Percentiles rank a stretch among this genome's conserved stretches.
phyloP scores from a whole-genome alignment of 192 early-diverging fungal species.

The Coemansia sp. region DNA sequence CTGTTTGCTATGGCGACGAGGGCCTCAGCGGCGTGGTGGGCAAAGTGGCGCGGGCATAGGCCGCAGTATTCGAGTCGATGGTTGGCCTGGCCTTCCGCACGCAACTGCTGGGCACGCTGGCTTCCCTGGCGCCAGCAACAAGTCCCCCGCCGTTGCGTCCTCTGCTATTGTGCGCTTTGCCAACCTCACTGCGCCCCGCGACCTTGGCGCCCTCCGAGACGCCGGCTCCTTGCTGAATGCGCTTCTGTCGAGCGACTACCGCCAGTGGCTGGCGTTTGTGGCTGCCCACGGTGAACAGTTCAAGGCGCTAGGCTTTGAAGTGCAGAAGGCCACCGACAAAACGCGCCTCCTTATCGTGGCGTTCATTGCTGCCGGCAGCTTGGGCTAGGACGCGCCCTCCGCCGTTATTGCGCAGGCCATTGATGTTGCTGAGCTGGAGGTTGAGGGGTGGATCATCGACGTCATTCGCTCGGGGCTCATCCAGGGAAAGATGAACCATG shows the following conservation, averaged over 20 bases:
- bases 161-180: slow-evolving; percentile 70
- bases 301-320: slow-evolving; percentile 53
- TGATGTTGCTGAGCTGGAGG: slow-evolving; percentile 73
- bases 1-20: slow-evolving; percentile 33
- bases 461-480: slow-evolving; percentile 89
- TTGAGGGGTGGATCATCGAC: slow-evolving; percentile 96
- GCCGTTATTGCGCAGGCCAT: slow-evolving; percentile 71
- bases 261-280: slow-evolving; percentile 53
- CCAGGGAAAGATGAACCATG: slow-evolving; percentile 94
- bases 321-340: slow-evolving; percentile 68
- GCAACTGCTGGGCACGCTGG: slow-evolving; percentile 16
- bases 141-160: slow-evolving; percentile 56
- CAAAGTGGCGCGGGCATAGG: slow-evolving; percentile 18
- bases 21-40: not conserved
- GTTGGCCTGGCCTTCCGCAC: slow-evolving; percentile 69
- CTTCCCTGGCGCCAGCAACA: slow-evolving; percentile 31
- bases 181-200: too few relatives aligned
- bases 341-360: slow-evolving; percentile 87
- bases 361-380: slow-evolving; percentile 68
- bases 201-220: slow-evolving; percentile 60
- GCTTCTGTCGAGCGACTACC: slow-evolving; percentile 33
- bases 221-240: slow-evolving; percentile 62
- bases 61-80: slow-evolving; percentile 72
- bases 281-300: slow-evolving; percentile 57
- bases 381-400: slow-evolving; percentile 71